Base-by-base conservation (phyloP, 2,329 filamentous ascomycete species). In the Geoglossum cookeanum region DNA sequence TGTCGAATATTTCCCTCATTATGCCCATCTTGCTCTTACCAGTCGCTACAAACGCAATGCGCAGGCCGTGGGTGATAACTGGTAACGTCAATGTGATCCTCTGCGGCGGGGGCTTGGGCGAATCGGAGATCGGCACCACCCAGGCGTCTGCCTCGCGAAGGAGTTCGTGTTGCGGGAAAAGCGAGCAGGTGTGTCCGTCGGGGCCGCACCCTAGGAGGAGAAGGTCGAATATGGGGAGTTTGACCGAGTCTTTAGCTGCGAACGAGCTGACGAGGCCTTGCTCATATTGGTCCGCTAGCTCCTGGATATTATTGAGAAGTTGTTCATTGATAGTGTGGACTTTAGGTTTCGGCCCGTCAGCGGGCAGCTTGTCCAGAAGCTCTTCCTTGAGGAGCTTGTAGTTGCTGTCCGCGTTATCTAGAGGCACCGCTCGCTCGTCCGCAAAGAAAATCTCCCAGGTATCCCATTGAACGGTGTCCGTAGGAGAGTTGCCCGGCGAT, bases 391-490 rank as follows among this genome's bases (percentile, higher is more conserved):
- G 74, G 49, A 96, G 80, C 60, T 75, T 81, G 73, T 96, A 95
- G 74, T 97, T 98, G 74, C 89, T 95, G 74, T 98, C 91, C 62
- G 81, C 78, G 72, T 97, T 85, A 70, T 92, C 83, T 63, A 96
- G 83, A 27, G 92, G 86, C 56, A 97, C 92, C 64, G 87, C 87
- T 66, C 92, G 87, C 77, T 98, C 92, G 69, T 98, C 92, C 67
- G 91, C 91, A 71, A 96, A 97, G 78, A 97, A 98, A 67, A 98
- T 87, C 66, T 97, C 87, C 92, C 92, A 98, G 70, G 87, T 88
- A 68, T 78, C 75, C 71, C 94, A 95, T 65, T 85, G 76, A 63
- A 90, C 72, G 3, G 74, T 77, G 58, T 83, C 72, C 39, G 67
- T 63, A 42, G 68, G 70, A 54, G 71, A 74, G 59, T 74, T 70